phyloP scores from a whole-genome alignment of 176 grass and related monocot genomes.

The Carex scoparia region DNA sequence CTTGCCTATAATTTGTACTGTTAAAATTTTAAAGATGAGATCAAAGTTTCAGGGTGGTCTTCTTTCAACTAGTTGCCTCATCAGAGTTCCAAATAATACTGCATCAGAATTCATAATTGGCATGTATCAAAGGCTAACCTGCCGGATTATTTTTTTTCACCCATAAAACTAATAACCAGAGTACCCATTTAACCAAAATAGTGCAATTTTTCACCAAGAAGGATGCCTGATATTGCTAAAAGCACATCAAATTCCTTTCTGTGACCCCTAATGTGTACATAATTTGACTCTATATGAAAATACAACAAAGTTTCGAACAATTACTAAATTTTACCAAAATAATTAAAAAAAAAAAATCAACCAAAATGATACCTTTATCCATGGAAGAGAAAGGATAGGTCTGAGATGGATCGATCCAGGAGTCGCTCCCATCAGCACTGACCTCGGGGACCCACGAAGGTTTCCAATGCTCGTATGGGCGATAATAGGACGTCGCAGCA shows the following conservation, averaged over 20 bases:
- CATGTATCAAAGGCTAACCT: neutral
- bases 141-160: neutral
- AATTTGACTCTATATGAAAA: neutral
- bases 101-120: neutral
- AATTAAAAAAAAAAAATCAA: neutral
- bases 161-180: neutral
- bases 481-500: neutral
- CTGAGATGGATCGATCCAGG: conserved; percentile 53
- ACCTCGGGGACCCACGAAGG: conserved; percentile 1
- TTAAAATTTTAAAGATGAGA: neutral
- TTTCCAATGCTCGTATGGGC: conserved; percentile 3
- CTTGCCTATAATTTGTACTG: neutral
- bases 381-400: conserved; percentile 28
- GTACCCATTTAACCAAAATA: neutral
- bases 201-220: neutral
- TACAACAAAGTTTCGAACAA: neutral
- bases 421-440: conserved; percentile 17
- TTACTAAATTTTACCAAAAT: neutral
- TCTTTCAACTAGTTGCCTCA: neutral
- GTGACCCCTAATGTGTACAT: neutral
- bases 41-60: neutral
- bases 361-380: conserved; percentile 20
- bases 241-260: neutral
- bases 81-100: neutral
- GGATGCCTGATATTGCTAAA: neutral